Conservation (phyloP, 352 stramenopile species). For the Globisporangium polare region DNA sequence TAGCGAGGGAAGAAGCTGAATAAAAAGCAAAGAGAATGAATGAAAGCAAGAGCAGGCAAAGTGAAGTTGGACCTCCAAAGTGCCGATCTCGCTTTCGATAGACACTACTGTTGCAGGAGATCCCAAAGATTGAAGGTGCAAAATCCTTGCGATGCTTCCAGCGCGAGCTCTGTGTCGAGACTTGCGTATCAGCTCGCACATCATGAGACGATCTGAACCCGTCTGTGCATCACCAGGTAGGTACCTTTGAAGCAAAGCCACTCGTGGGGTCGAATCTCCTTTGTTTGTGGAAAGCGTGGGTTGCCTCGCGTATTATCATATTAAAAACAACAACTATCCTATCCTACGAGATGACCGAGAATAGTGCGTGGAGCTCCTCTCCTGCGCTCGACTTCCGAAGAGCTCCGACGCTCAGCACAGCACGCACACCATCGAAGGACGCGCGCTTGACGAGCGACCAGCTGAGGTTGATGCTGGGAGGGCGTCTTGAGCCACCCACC, state of each 20-base stretch:
- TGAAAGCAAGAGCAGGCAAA: background rate
- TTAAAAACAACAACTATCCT: background rate
- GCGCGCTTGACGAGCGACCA: background rate
- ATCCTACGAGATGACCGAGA: background rate
- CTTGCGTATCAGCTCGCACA: no score
- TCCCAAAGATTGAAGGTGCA: no score
- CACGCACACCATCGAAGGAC: background rate
- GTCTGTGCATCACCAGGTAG: no score
- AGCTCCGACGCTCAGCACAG: background rate
- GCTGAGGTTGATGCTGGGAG: background rate
- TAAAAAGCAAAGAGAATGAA: background rate
- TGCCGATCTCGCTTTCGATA: no score
- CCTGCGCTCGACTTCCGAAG: background rate
- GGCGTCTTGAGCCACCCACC: background rate
- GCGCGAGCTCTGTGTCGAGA: no score
- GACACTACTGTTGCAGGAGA: no score
- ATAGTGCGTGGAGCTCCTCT: background rate
- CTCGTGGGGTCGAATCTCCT: background rate
- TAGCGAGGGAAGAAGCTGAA: background rate
- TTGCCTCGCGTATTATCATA: background rate
- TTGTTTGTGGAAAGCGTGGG: background rate
- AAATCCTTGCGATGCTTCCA: no score
- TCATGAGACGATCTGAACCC: no score
- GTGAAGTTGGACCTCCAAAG: background rate
- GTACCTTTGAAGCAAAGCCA: no score